Evolutionary conservation across 1,284 basidiomycete species (phyloP).

Genomic region (Tylopilus orsonianus): DNA sequence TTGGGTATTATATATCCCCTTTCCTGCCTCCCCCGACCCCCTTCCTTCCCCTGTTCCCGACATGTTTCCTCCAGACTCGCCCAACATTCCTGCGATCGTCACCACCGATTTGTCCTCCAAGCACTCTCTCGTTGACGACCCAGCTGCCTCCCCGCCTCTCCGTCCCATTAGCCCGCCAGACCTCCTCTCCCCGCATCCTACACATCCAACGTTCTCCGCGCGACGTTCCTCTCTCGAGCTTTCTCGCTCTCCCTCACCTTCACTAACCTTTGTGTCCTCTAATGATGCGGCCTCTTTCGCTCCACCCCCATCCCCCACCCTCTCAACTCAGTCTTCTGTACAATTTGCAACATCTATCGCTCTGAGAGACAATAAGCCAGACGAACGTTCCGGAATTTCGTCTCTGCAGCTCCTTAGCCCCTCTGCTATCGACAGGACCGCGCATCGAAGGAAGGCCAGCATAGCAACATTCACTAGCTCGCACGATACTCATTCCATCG

Average conservation of each 20-base stretch:
- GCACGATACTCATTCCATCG: constrained; percentile 34
- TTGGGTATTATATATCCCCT: constrained; percentile 4
- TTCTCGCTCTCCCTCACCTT: constrained; percentile 33
- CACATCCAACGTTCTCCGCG: neutral
- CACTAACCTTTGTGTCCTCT: constrained; percentile 38
- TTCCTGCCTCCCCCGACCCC: neutral
- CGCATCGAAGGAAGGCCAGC: constrained; percentile 52
- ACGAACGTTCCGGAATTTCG: constrained; percentile 52
- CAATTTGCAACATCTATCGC: constrained; percentile 60
- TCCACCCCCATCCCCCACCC: constrained; percentile 68
- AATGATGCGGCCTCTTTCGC: constrained; percentile 39
- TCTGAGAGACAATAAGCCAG: constrained; percentile 71
- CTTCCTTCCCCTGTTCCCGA: neutral
- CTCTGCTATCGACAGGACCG: constrained; percentile 21
- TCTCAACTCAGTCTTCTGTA: constrained; percentile 61
- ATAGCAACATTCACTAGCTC: constrained; percentile 39
- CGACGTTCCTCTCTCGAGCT: constrained; percentile 26
- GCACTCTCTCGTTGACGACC: constrained; percentile 21
- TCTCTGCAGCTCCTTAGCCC: constrained; percentile 59
- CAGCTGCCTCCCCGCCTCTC: neutral
- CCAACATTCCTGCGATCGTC: constrained; percentile 36
- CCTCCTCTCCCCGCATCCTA: constrained; percentile 26
- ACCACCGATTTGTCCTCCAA: constrained; percentile 37
- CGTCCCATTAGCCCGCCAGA: constrained; percentile 1
- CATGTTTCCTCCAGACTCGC: constrained; percentile 22